phyloP scores from a whole-genome alignment of 1,139 yeast species.

The Candida sojae region DNA sequence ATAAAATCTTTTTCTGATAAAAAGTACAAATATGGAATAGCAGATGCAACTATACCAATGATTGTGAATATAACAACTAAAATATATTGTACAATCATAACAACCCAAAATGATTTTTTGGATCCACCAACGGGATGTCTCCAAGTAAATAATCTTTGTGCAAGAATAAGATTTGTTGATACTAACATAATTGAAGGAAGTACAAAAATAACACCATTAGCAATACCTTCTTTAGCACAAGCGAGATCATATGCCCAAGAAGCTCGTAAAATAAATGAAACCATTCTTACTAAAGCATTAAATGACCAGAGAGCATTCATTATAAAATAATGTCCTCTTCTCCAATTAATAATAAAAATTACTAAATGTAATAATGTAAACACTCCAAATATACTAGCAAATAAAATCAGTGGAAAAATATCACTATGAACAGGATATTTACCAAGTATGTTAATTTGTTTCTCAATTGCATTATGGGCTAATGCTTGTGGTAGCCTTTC shows the following conservation, averaged over 20 bases:
- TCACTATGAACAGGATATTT: conserved; percentile 32
- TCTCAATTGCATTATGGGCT: conserved; percentile 19
- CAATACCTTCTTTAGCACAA: conserved; percentile 28
- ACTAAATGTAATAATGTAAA: conserved; percentile 25
- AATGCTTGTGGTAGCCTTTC: conserved; percentile 21
- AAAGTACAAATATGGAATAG: conserved; percentile 35
- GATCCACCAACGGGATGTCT: conserved; percentile 51
- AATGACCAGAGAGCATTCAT: conserved; percentile 33
- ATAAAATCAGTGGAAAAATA: conserved; percentile 31
- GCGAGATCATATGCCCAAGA: conserved; percentile 31
- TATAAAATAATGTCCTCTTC: conserved; percentile 38
- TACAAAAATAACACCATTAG: conserved; percentile 34
- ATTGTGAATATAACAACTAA: conserved; percentile 31
- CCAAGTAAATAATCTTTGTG: conserved; percentile 48
- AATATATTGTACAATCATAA: conserved; percentile 33
- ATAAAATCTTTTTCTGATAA: conserved; percentile 17
- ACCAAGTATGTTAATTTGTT: conserved; percentile 35
- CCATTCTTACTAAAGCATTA: conserved; percentile 25
- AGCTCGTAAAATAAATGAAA: conserved; percentile 33
- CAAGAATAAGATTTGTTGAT: conserved; percentile 39
- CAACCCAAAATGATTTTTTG: conserved; percentile 33
- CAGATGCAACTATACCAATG: conserved; percentile 35
- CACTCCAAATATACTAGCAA: conserved; percentile 29
- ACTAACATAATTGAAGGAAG: conserved; percentile 35
- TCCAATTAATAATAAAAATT: conserved; percentile 29